Percentiles rank a stretch among this genome's conserved stretches.
These are phyloP conservation scores for Ophiorrhiza pumila DNA, from an alignment of 257 asterid species.

Conservation along the genomic window DNA sequence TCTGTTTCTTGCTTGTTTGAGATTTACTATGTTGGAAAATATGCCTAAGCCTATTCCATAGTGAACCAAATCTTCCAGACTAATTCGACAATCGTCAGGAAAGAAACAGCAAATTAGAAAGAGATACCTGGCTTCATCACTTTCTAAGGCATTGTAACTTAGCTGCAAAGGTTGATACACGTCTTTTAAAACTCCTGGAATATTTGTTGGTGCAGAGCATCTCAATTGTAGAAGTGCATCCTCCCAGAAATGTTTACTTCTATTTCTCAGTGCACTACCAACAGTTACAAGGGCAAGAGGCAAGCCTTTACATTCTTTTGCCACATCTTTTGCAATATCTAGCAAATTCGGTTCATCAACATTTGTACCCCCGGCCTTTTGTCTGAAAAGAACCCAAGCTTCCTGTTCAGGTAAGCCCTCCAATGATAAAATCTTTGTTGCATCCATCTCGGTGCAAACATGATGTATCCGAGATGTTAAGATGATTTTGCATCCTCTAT, in stretches of 20 bases:
- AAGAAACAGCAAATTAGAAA: slow-evolving; percentile 28
- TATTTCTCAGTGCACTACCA: slow-evolving; percentile 10
- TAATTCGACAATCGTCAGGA: slow-evolving; percentile 11
- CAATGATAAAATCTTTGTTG: no score
- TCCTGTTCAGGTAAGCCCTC: no score
- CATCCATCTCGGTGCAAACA: no score
- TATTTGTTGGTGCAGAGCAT: not conserved
- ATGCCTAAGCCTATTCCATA: slow-evolving; percentile 18
- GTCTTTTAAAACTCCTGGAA: not conserved
- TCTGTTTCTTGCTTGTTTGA: slow-evolving; percentile 16
- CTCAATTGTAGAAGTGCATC: slow-evolving; percentile 15
- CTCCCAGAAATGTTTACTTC: slow-evolving; percentile 7
- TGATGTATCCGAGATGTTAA: slow-evolving; percentile 2
- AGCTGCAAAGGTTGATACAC: slow-evolving; percentile 17
- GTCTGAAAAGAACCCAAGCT: no score
- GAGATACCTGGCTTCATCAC: no score
- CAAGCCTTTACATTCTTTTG: slow-evolving; percentile 19
- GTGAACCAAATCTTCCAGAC: slow-evolving; percentile 14
- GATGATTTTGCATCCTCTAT: slow-evolving; percentile 14
- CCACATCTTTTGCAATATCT: slow-evolving; percentile 8
- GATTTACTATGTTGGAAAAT: not conserved
- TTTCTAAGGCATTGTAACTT: slow-evolving; percentile 20
- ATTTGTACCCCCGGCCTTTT: slow-evolving; percentile 1
- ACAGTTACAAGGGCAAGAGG: no score
- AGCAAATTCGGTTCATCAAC: not conserved